These are phyloP conservation scores for Penicillium rolfsii DNA, from an alignment of 2,329 filamentous ascomycete species.

Conservation along the genomic window DNA sequence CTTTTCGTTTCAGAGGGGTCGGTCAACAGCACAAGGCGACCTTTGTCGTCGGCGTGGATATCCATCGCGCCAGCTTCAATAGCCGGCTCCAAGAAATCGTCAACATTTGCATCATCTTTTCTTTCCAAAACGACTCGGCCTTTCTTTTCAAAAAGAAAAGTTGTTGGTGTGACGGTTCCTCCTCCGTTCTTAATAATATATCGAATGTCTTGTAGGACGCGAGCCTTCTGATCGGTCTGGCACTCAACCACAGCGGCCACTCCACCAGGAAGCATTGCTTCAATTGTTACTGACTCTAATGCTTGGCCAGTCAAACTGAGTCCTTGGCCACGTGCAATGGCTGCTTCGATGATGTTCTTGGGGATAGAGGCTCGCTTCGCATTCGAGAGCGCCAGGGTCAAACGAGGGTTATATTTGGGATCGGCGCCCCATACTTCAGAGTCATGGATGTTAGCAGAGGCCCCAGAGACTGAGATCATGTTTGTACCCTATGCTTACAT, in stretches of 20 bases:
- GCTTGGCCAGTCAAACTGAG: conserved; percentile 72
- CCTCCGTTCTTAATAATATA: conserved; percentile 70
- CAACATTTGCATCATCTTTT: conserved; percentile 57
- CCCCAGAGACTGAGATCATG: conserved; percentile 39
- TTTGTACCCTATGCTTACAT: conserved; percentile 41
- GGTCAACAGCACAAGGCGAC: conserved; percentile 71
- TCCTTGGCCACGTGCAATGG: conserved; percentile 87
- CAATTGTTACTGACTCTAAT: conserved; percentile 77
- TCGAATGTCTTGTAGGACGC: conserved; percentile 74
- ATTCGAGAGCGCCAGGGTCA: conserved; percentile 70
- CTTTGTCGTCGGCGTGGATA: conserved; percentile 63
- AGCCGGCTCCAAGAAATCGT: conserved; percentile 77
- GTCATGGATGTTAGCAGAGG: conserved; percentile 13
- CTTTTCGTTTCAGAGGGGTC: conserved; percentile 67
- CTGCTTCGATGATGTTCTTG: conserved; percentile 80
- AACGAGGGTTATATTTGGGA: conserved; percentile 71
- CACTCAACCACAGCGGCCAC: conserved; percentile 80
- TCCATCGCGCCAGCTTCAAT: conserved; percentile 77
- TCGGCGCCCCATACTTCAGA: conserved; percentile 72
- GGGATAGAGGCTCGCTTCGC: conserved; percentile 88
- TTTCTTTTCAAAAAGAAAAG: conserved; percentile 82
- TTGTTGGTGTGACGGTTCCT: conserved; percentile 71
- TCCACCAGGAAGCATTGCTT: conserved; percentile 75
- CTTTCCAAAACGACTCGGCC: conserved; percentile 73
- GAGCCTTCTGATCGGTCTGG: conserved; percentile 78